Percentiles rank a stretch among this genome's conserved stretches.
phyloP scores from a whole-genome alignment of 331 rosid species.

The Quercus phellos region DNA sequence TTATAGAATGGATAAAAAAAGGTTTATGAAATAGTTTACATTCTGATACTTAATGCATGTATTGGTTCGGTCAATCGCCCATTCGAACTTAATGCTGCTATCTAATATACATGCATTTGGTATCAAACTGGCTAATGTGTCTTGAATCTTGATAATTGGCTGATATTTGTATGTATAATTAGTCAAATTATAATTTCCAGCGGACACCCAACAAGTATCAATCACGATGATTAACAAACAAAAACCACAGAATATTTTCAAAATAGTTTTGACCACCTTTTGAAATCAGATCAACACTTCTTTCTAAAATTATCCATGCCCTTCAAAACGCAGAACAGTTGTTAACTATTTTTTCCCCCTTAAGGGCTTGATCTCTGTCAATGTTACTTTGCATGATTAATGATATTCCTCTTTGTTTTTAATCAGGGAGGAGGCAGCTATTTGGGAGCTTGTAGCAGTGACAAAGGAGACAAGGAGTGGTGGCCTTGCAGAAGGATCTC shows the following conservation, averaged over 20 bases:
- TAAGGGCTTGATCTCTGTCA: neutral
- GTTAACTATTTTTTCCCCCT: neutral
- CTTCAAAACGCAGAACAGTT: neutral
- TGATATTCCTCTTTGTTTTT: conserved; percentile 3
- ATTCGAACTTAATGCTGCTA: neutral
- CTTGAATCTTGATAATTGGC: neutral
- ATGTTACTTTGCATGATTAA: conserved; percentile 1
- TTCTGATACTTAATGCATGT: neutral
- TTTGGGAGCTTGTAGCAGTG: conserved; percentile 59
- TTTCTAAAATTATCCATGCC: neutral
- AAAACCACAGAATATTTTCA: neutral
- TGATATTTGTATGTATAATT: neutral
- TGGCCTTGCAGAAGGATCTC: conserved; percentile 87
- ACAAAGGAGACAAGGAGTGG: conserved; percentile 67
- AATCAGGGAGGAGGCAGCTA: conserved; percentile 91
- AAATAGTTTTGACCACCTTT: neutral
- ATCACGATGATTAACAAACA: neutral
- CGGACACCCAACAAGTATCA: neutral
- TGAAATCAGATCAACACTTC: neutral
- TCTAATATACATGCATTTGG: neutral
- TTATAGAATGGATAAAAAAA: neutral
- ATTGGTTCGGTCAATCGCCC: neutral
- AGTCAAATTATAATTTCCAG: neutral
- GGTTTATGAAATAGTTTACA: neutral
- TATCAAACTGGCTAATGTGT: neutral